Evolutionary conservation across 2,329 filamentous ascomycete species (phyloP), one percentile per base, ranked within the genome.

Genomic region (Talaromyces rugulosus): DNA sequence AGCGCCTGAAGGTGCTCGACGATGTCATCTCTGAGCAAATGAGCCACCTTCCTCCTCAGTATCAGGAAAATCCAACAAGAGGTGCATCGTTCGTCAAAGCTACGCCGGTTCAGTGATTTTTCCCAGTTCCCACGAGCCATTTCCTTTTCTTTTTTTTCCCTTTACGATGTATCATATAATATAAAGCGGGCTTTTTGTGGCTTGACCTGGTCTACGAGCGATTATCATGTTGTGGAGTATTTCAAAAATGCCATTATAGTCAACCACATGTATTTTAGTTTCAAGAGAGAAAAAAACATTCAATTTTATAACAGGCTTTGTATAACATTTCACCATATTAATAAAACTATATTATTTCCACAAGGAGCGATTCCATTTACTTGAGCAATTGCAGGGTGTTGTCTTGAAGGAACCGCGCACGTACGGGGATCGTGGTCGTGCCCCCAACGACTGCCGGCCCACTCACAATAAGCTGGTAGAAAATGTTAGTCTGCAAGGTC

Each of bases 361-460:
- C 27, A 44, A 52, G 30, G 9, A 47, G 11, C 23, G 5, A 27
- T 18, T 27, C 11, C 23, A 5, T n/a, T 51, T 61, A 61, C 52
- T 63, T 63, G 52, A 62, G 66, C 56, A 78, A 85, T 36, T 88
- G 83, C 69, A 96, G 73, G 1, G 90, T 93, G 71, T 90, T 86
- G 73, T 96, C 91, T 52, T 87, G 82, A 55, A 85, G 81, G 68
- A 95, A 86, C 61, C 77, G 85, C 42, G 85, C 91, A 56, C 83
- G 76, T 11, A 89, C 81, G 4, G 88, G 87, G 31, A 94, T 74
- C 6, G 81, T 80, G 0, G 84, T 84, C 74, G 90, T 86, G 6
- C 82, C 83, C 50, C 87, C 89, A 58, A 86, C 85, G 14, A 96
- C 91, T 52, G 87, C 86, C 12, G 91, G 90, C 0, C 92, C 92